Percentiles rank a stretch among this genome's conserved stretches.
Evolutionary conservation across 2,329 filamentous ascomycete genomes (phyloP).

Genomic region (Aspergillus fijiensis): DNA sequence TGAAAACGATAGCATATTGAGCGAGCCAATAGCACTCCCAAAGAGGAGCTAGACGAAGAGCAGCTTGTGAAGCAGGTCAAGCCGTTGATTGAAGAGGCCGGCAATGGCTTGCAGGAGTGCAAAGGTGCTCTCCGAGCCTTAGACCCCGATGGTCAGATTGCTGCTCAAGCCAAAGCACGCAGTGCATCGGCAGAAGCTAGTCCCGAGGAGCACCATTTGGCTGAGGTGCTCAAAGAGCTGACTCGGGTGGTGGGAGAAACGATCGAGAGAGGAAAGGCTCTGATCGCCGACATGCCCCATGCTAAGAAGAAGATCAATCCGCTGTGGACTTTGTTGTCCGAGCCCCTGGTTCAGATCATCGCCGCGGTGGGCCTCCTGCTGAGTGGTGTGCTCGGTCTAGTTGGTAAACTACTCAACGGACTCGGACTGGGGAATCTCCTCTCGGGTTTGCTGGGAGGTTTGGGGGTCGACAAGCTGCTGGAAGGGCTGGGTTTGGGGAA

Average conservation of each 20-base stretch:
- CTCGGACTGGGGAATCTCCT: slow-evolving; percentile 80
- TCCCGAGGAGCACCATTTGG: slow-evolving; percentile 79
- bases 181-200: slow-evolving; percentile 71
- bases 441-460: slow-evolving; percentile 70
- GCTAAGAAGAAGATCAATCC: slow-evolving; percentile 93
- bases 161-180: slow-evolving; percentile 79
- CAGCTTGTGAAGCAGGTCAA: slow-evolving; percentile 81
- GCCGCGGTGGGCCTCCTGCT: slow-evolving; percentile 82
- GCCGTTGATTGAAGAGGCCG: slow-evolving; percentile 83
- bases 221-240: slow-evolving; percentile 79
- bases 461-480: slow-evolving; percentile 62
- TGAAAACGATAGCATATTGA: slow-evolving; percentile 64
- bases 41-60: slow-evolving; percentile 87
- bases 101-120: slow-evolving; percentile 79
- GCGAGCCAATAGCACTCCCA: slow-evolving; percentile 72
- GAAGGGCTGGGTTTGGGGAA: slow-evolving; percentile 54
- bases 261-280: slow-evolving; percentile 83
- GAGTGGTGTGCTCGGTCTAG: slow-evolving; percentile 77
- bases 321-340: slow-evolving; percentile 69
- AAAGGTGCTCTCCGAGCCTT: slow-evolving; percentile 84
- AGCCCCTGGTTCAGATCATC: slow-evolving; percentile 89
- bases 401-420: slow-evolving; percentile 75
- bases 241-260: slow-evolving; percentile 76
- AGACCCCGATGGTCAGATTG: slow-evolving; percentile 84
- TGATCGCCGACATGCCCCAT: slow-evolving; percentile 86